A percentile compares a stretch with the other conserved stretches of the same genome.
Evolutionary conservation across 1,284 basidiomycete species (phyloP).

Genomic region (Puccinia horiana): DNA sequence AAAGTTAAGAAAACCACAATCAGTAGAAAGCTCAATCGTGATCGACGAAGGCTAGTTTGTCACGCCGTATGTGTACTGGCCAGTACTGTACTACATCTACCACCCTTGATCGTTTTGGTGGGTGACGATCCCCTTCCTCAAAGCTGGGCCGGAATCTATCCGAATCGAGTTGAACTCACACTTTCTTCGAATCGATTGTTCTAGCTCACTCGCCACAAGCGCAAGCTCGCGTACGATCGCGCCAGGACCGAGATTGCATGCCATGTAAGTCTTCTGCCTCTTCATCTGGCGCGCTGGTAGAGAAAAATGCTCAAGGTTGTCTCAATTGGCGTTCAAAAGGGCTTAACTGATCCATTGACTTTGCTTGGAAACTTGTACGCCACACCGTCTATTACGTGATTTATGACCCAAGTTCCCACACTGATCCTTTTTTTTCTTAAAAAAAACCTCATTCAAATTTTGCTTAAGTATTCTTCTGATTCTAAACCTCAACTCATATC

Average conservation of each 20-base stretch:
- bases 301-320: background rate
- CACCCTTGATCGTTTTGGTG: background rate
- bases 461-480: background rate
- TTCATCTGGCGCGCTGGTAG: background rate
- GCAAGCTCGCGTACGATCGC: background rate
- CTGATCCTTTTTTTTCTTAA: background rate
- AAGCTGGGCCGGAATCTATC: background rate
- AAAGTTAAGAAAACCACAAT: background rate
- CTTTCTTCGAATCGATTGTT: background rate
- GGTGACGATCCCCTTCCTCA: background rate
- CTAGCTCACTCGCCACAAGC: background rate
- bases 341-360: conserved; percentile 5
- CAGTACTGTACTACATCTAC: conserved; percentile 4
- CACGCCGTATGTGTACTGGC: background rate
- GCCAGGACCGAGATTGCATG: background rate
- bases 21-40: background rate
- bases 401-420: background rate
- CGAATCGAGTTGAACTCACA: background rate
- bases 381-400: background rate
- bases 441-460: no score
- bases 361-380: background rate
- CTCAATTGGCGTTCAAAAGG: background rate
- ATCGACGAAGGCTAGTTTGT: conserved; percentile 5
- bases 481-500: background rate
- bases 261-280: background rate